A percentile compares a stretch with the other conserved stretches of the same genome.
These are phyloP conservation scores for Lactuca saligna DNA, from an alignment of 129 eudicot genomes.

Conservation along the genomic window DNA sequence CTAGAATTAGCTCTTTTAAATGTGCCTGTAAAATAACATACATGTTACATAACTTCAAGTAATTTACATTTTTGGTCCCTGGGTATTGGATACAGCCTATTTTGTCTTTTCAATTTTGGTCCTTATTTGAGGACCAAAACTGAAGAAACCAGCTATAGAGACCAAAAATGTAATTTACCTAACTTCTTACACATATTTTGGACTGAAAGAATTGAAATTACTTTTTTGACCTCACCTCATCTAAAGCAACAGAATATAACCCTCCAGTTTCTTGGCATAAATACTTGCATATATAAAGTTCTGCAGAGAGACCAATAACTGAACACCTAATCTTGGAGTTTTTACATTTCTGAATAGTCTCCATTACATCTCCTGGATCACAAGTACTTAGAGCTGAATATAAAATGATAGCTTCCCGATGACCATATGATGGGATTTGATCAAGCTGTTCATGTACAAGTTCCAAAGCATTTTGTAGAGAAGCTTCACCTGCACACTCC, in stretches of 20 bases:
- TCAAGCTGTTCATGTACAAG: slow-evolving; percentile 72
- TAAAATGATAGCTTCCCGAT: slow-evolving; percentile 80
- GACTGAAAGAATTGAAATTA: background rate
- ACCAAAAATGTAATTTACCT: background rate
- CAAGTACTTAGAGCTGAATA: slow-evolving; percentile 92
- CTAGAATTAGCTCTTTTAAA: slow-evolving; percentile 81
- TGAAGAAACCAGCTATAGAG: background rate
- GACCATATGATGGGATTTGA: slow-evolving; percentile 95
- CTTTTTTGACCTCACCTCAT: slow-evolving; percentile 68
- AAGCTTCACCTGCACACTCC: slow-evolving; percentile 90
- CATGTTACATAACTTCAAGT: background rate
- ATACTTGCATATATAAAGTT: slow-evolving; percentile 82
- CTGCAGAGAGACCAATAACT: slow-evolving; percentile 93
- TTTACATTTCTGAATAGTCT: slow-evolving; percentile 85
- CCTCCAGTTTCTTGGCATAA: slow-evolving; percentile 98
- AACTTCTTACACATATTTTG: background rate
- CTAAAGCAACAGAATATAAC: slow-evolving; percentile 83
- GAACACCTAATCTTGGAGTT: slow-evolving; percentile 90
- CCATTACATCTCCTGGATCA: slow-evolving; percentile 96
- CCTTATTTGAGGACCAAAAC: background rate
- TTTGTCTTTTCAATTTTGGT: background rate
- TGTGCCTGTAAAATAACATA: slow-evolving; percentile 55
- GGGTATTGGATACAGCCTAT: background rate
- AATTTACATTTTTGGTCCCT: background rate
- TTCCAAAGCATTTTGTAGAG: slow-evolving; percentile 90